Evolutionary conservation across 1,284 basidiomycete genomes (phyloP), one percentile per base, ranked within the genome.

Genomic region (Hemileia vastatrix): DNA sequence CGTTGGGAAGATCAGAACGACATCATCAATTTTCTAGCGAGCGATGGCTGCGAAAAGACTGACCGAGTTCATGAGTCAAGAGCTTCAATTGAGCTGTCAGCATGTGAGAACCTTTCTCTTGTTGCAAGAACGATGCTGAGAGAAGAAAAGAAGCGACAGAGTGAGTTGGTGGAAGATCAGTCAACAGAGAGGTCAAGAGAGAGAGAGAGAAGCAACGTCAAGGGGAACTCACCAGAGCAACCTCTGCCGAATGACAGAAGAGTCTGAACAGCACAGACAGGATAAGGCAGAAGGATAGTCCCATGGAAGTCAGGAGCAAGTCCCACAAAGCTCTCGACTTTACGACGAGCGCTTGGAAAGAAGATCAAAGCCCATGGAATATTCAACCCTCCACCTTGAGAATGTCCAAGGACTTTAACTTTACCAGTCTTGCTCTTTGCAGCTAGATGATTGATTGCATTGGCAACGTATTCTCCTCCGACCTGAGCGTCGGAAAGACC

Each of bases 351-450:
- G 8, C 58, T 57, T 3, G 71, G 71, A 68, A 67, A 74, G 60
- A 68, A 74, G 21, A 65, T 64, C n/a, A 76, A 49, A 1, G 74
- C 75, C 75, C 74, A 76, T 57, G 74, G 73, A 13, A 70, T 66
- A 65, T 73, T 72, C 47, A 69, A 19, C n/a, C n/a, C n/a, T n/a
- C n/a, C n/a, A n/a, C n/a, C n/a, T 45, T 76, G 74, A 21, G 70
- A 72, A 64, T 76, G 75, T 5, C 67, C 68, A 50, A 77, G 67
- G 50, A 74, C 32, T 36, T 67, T 66, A 15, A 77, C 69, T 57
- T 71, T 71, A 19, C 67, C 66, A 5, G 71, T 75, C 24, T 58
- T 58, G n/a, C 63, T 66, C 56, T 70, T 56, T 9, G 63, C 21
- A 0, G 74, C 68, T 21, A 77, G 68, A 11, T 33, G 18, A 15